Base-by-base conservation (phyloP, 225 moss, liverwort and hornwort species). In the Anthoceros angustus region DNA sequence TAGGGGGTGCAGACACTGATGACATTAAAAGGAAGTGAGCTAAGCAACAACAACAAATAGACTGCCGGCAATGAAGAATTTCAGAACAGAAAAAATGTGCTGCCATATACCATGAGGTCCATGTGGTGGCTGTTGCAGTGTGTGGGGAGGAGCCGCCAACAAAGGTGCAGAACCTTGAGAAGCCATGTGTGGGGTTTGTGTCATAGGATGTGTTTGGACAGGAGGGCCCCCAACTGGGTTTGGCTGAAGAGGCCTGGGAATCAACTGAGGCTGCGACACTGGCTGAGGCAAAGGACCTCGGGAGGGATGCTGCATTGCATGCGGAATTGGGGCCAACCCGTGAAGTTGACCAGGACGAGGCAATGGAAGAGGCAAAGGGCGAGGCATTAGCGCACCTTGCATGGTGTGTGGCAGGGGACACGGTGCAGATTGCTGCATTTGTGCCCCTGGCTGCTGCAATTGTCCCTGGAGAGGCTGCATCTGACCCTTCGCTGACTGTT, bases 1-100 rank as follows among this genome's bases (percentile, higher is more conserved):
- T 76, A 42, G 83, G 80, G 67, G 80, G 77, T 39, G 83, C 83
- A 66, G 83, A 83, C 62, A 83, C 83, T 83, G 76, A 21, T 60
- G 60, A 61, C 26, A 38, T 16, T 4, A 20, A 41, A 38, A 25
- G 38, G 64, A 21, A 20, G 16, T 26, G 18, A 21, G 18, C 18
- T 39, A 2, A 39, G 14, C 41, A 64, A 8, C 25, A 80, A 62
- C 68, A 69, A 62, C 63, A 72, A 48, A 68, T 25, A 50, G 68
- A 64, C 38, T 23, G 63, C 11, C 39, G 14, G 25, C 67, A 48
- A 32, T 46, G 26, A 68, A 0, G 55, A 55, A 55, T 7, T 55
- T 15, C 14, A 15, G 18, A 18, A 48, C 18, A 55, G n/a, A 32
- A 4, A 32, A 32, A 32, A 32, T 32, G 32, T 32, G 32, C 32